Evolutionary conservation across 2,329 filamentous ascomycete species (phyloP).

Genomic region (Neoscytalidium dimidiatum): DNA sequence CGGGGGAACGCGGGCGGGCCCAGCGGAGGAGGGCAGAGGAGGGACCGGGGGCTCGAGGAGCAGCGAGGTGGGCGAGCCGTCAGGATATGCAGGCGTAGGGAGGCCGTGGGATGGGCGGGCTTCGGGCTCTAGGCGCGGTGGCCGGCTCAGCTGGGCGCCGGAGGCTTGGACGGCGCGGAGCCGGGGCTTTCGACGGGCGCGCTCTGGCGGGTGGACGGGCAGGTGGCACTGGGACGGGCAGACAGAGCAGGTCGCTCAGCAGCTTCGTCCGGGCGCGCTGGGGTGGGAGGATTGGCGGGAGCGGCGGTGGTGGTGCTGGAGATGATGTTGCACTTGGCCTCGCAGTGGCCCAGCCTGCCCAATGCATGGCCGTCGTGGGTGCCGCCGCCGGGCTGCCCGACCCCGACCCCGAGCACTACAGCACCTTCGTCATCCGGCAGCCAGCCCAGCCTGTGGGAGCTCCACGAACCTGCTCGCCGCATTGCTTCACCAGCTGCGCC

Average conservation of each 20-base stretch:
- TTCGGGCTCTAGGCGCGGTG: constrained; percentile 2
- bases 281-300: background rate
- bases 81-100: constrained; percentile 9
- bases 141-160: constrained; percentile 10
- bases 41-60: background rate
- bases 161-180: constrained; percentile 4
- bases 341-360: background rate
- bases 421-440: constrained; percentile 10
- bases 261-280: background rate
- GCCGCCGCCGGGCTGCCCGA: background rate
- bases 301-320: background rate
- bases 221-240: constrained; percentile 65
- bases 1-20: background rate
- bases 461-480: constrained; percentile 1
- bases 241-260: constrained; percentile 51
- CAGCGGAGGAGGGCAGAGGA: background rate
- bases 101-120: constrained; percentile 7
- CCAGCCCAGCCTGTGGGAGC: background rate
- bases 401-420: no score
- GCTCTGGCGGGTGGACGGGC: constrained; percentile 65
- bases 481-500: background rate
- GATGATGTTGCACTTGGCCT: constrained; percentile 8
- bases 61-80: background rate
- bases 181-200: background rate
- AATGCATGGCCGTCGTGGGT: background rate